Percentiles rank a stretch among this genome's conserved stretches.
These are phyloP conservation scores for Starmerella sp. DNA, from an alignment of 805 yeast genomes.

Conservation along the genomic window DNA sequence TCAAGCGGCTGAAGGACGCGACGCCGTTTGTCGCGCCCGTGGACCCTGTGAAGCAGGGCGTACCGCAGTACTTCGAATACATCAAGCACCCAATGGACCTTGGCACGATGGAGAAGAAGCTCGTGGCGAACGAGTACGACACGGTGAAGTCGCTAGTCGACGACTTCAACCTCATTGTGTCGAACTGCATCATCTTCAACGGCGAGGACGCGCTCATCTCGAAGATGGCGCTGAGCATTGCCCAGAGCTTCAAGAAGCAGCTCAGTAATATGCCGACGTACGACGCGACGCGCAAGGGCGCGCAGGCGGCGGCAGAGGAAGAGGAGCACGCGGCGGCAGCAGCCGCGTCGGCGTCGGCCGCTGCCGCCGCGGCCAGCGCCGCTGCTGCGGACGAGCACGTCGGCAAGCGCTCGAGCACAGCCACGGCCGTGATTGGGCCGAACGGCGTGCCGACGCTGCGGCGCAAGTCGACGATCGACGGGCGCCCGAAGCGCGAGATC, in stretches of 20 bases:
- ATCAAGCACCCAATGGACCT: conserved; percentile 88
- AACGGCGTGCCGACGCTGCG: conserved; percentile 52
- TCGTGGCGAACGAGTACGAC: conserved; percentile 58
- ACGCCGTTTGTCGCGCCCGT: conserved; percentile 83
- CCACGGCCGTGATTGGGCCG: conserved; percentile 18
- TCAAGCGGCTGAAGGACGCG: conserved; percentile 85
- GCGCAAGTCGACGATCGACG: conserved; percentile 57
- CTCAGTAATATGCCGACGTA: conserved; percentile 79
- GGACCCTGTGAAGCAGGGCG: conserved; percentile 74
- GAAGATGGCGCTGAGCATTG: conserved; percentile 82
- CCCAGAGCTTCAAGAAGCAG: conserved; percentile 87
- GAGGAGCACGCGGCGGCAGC: conserved; percentile 27
- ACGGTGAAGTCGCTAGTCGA: conserved; percentile 54
- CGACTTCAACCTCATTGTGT: conserved; percentile 76
- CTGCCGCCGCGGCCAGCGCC: conserved; percentile 17
- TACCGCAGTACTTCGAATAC: conserved; percentile 80
- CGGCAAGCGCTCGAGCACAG: conserved; percentile 15
- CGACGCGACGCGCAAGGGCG: conserved; percentile 25
- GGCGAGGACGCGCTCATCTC: conserved; percentile 76
- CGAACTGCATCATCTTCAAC: conserved; percentile 72
- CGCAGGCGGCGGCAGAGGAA: conserved; percentile 21
- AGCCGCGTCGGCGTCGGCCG: conserved; percentile 19
- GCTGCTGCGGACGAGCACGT: conserved; percentile 11
- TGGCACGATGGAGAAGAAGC: conserved; percentile 76
- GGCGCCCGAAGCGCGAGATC: conserved; percentile 88